phyloP scores from a whole-genome alignment of 2,329 filamentous ascomycete species.

The Aspergillus persii region DNA sequence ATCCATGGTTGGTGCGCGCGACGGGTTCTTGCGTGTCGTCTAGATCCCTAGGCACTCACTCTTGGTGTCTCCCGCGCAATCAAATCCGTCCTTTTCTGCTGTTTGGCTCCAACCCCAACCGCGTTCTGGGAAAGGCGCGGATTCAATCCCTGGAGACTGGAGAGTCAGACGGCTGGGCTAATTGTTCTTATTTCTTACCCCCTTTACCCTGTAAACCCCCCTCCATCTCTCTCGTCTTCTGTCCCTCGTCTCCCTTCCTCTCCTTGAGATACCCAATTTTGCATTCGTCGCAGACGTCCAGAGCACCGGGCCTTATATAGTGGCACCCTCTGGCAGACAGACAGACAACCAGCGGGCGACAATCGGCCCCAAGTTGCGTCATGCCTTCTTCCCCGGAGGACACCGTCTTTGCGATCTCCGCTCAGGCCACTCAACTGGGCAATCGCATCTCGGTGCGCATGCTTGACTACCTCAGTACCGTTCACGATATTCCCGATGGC shows the following conservation, averaged over 20 bases:
- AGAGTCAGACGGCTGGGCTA: background rate
- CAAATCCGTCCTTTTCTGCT: background rate
- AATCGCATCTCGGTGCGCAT: conserved; percentile 65
- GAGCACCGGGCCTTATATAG: background rate
- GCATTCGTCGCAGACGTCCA: background rate
- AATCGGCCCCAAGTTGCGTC: background rate
- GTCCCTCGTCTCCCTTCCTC: too few relatives aligned
- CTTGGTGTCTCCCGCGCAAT: background rate
- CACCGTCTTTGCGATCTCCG: conserved; percentile 45
- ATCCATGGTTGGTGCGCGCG: background rate
- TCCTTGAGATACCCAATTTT: too few relatives aligned
- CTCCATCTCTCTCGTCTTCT: too few relatives aligned
- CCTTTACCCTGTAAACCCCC: background rate
- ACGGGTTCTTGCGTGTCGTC: background rate
- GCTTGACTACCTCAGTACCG: conserved; percentile 61
- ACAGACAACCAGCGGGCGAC: background rate
- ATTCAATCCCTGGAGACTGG: background rate
- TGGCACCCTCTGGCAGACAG: background rate
- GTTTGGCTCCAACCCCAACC: background rate
- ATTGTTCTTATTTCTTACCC: background rate
- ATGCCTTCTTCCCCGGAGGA: conserved; percentile 15
- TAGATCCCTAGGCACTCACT: background rate
- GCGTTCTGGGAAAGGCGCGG: background rate
- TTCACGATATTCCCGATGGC: conserved; percentile 54
- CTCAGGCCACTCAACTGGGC: conserved; percentile 57